Evolutionary conservation across 345 rosid species (phyloP), one percentile per base, ranked within the genome.

Genomic region (Gossypium arboreum): DNA sequence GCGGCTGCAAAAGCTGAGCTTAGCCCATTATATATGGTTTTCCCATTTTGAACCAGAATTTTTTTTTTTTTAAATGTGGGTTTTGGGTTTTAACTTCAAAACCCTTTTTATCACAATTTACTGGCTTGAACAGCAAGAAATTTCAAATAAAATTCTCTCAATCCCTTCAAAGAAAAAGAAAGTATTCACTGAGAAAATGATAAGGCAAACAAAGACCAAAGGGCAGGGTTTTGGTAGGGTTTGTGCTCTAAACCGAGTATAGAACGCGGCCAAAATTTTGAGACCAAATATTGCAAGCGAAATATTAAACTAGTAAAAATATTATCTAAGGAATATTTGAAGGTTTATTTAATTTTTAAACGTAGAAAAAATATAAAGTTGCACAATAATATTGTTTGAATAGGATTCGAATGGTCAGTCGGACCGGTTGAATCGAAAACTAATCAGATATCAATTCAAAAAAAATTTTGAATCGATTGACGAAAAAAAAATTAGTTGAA

Each of bases 1-100:
- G 97, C 84, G 45, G 92, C 92, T 47, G 92, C 89, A 18, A 89
- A 15, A 34, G 92, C 93, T 55, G 98, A 90, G 76, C 93, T 83
- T 45, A 91, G 43, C 93, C 87, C 29, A 84, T 71, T 71, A 87
- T 89, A 83, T 74, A 76, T 24, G 87, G 18, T 77, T 86, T 94
- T 61, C 84, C 89, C 98, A 93, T 95, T 78, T 15, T 39, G 43
- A 29, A 59, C 18, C 25, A 48, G 29, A 9, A 47, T 0, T 0
- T 0, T 4, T 34, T 34, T 34, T 34, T 34, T 34, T 34, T 34
- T 25, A 25, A 34, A 34, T 5, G 41, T 15, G 57, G n/a, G 39
- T 64, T 2, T 75, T 65, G 51, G 68, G 17, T 58, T 58, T 58
- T 25, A 7, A 27, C 52, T 16, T 75, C 18, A 8, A 51, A 43